These are phyloP conservation scores for Xerophyta viscosa DNA, from an alignment of 106 monocot species.

Conservation along the genomic window DNA sequence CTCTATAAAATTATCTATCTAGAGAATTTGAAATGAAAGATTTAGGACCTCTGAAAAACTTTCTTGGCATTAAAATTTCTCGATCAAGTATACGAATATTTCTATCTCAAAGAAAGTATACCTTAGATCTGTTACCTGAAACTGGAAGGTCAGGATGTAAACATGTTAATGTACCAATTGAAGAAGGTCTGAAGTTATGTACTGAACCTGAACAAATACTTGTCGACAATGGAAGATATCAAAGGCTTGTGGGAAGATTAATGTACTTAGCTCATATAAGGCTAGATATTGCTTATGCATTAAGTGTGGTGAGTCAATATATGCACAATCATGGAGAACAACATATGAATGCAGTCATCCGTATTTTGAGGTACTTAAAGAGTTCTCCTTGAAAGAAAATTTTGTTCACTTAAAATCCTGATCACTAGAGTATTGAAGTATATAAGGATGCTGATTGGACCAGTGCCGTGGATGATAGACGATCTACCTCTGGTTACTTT, in stretches of 20 bases:
- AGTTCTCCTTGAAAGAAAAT: background rate
- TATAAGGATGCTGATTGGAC: constrained; percentile 7
- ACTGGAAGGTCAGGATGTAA: background rate
- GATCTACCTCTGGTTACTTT: constrained; percentile 2
- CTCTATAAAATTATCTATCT: background rate
- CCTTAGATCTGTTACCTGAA: background rate
- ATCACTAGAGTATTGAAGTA: background rate
- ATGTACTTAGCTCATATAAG: background rate
- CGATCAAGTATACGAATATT: constrained; percentile 1
- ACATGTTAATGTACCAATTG: background rate
- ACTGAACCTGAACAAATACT: background rate
- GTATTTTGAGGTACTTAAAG: background rate
- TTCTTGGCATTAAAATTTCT: constrained; percentile 3
- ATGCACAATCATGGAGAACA: background rate
- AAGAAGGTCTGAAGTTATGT: background rate
- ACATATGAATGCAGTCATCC: background rate
- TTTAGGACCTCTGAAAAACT: background rate
- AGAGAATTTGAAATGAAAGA: constrained; percentile 1
- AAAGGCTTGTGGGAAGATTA: background rate
- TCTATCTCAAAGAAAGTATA: constrained; percentile 5
- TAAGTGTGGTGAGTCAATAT: background rate
- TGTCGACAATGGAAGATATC: background rate
- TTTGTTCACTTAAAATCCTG: background rate
- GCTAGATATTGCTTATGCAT: constrained; percentile 1
- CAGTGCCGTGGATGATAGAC: background rate